These are phyloP conservation scores for Aspergillus alliaceus DNA, from an alignment of 2,329 filamentous ascomycete genomes.

Conservation along the genomic window DNA sequence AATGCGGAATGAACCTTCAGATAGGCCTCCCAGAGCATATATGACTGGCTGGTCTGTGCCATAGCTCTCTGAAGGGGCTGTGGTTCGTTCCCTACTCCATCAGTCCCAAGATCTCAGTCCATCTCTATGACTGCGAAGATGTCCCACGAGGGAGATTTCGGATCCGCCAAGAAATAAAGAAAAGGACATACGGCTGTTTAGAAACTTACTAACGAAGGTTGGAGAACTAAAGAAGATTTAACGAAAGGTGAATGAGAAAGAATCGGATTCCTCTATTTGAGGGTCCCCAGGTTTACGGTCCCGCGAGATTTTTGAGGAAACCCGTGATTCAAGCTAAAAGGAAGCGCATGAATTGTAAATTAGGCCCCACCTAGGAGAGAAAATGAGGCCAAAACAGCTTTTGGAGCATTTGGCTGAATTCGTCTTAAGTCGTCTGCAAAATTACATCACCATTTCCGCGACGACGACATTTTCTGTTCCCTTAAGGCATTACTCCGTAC, in stretches of 20 bases:
- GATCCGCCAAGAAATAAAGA: not conserved
- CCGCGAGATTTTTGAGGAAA: not conserved
- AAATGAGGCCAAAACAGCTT: not conserved
- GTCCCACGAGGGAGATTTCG: not conserved
- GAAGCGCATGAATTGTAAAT: not conserved
- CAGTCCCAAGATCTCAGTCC: not conserved
- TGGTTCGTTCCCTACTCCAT: not conserved
- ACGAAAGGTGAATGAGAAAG: not conserved
- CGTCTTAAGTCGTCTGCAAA: not conserved
- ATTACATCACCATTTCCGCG: not conserved
- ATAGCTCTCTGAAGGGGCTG: not conserved
- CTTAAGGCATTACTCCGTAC: not conserved
- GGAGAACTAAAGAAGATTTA: no score
- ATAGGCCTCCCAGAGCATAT: not conserved
- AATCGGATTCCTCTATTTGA: not conserved
- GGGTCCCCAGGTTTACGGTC: not conserved
- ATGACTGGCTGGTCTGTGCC: slow-evolving; percentile 3
- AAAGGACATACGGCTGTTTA: not conserved
- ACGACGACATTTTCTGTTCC: not conserved
- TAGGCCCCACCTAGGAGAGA: no score
- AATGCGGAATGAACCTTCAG: not conserved
- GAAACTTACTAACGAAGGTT: not conserved
- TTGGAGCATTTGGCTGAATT: not conserved
- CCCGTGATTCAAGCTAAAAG: not conserved
- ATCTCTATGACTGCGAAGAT: not conserved